phyloP scores from a whole-genome alignment of 345 rosid genomes.

The Aegle marmelos region DNA sequence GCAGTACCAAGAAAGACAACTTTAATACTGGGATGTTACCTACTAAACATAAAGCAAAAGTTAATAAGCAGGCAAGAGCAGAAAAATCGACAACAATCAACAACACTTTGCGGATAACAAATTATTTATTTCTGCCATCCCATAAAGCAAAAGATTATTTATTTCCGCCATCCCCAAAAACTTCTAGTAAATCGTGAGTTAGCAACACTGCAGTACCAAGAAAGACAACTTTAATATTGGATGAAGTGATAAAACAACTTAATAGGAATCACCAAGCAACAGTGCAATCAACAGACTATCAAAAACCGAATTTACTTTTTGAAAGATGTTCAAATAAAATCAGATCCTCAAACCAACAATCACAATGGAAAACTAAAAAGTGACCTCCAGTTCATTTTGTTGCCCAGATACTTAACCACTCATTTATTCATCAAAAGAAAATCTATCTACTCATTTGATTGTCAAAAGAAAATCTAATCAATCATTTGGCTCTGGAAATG shows the following conservation, averaged over 20 bases:
- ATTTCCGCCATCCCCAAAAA: neutral
- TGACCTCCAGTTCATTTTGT: neutral
- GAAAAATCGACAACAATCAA: neutral
- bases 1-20: neutral
- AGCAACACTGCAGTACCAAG: neutral
- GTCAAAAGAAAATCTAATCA: neutral
- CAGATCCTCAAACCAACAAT: neutral
- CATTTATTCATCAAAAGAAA: neutral
- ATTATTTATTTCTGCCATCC: too few species aligned
- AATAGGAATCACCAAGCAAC: neutral
- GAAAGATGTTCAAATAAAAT: neutral
- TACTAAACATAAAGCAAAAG: constrained; percentile 21
- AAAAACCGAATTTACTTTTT: neutral
- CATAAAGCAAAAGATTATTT: too few species aligned
- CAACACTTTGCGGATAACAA: neutral
- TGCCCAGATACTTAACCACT: neutral
- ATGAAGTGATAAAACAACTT: neutral
- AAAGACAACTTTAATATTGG: neutral
- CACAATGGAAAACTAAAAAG: neutral
- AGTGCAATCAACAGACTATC: neutral
- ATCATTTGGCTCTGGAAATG: neutral
- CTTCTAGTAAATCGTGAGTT: neutral
- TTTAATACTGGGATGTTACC: constrained; percentile 22
- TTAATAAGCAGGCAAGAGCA: constrained; percentile 5
- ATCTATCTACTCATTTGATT: neutral